phyloP scores from a whole-genome alignment of 1,284 basidiomycete genomes.

The Cutaneotrichosporon cyanovorans region DNA sequence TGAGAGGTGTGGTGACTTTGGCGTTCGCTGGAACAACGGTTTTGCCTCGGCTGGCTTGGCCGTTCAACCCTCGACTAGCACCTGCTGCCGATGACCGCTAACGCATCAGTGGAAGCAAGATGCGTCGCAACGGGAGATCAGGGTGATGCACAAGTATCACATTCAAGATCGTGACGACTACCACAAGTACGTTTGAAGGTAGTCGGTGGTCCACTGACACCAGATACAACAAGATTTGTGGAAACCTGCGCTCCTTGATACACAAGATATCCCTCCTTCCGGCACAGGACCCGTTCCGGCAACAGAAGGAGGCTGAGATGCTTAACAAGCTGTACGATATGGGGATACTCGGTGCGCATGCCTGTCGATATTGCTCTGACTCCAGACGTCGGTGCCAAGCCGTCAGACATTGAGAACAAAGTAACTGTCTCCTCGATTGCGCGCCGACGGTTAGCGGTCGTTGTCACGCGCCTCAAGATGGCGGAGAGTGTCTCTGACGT shows the following conservation, averaged over 20 bases:
- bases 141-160: slow-evolving; percentile 93
- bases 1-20: slow-evolving; percentile 14
- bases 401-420: slow-evolving; percentile 88
- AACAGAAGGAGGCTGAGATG: slow-evolving; percentile 75
- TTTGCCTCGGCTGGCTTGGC: too few relatives aligned
- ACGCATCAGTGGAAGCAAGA: slow-evolving; percentile 87
- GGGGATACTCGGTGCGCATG: slow-evolving; percentile 62
- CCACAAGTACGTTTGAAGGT: slow-evolving; percentile 59
- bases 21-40: too few relatives aligned
- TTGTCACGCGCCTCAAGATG: slow-evolving; percentile 91
- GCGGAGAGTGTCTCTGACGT: slow-evolving; percentile 90
- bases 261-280: slow-evolving; percentile 84
- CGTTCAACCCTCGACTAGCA: background rate
- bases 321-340: slow-evolving; percentile 96
- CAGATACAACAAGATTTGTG: slow-evolving; percentile 93
- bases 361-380: background rate
- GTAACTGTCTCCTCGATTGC: slow-evolving; percentile 93
- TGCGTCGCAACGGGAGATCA: slow-evolving; percentile 82
- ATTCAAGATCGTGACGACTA: slow-evolving; percentile 93
- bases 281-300: slow-evolving; percentile 78
- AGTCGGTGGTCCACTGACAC: slow-evolving; percentile 1
- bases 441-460: slow-evolving; percentile 80
- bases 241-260: slow-evolving; percentile 73
- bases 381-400: slow-evolving; percentile 55
- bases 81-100: background rate